These are phyloP conservation scores for Pontederia paniculata DNA, from an alignment of 176 grass and related monocot genomes.

Conservation along the genomic window DNA sequence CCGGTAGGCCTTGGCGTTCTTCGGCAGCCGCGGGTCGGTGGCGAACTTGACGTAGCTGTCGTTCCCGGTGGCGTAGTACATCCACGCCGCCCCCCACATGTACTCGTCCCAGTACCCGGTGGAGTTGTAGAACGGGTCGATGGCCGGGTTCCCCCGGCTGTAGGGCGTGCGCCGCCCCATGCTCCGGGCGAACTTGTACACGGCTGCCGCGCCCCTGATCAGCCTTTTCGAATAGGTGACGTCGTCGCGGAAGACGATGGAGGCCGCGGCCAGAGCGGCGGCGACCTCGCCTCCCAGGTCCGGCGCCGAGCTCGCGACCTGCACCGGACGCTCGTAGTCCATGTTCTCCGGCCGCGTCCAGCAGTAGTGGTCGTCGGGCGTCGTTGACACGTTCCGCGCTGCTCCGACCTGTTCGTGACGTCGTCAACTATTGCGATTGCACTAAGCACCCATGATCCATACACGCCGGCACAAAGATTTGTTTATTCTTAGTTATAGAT, in stretches of 20 bases:
- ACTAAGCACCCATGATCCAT: neutral
- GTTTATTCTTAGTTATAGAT: neutral
- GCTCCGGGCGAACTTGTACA: conserved; percentile 74
- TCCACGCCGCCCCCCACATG: conserved; percentile 97
- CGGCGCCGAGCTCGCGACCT: conserved; percentile 21
- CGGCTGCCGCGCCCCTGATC: conserved; percentile 31
- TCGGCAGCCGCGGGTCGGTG: conserved; percentile 64
- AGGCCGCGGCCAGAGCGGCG: conserved; percentile 65
- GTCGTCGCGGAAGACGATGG: conserved; percentile 88
- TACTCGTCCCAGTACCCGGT: conserved; percentile 89
- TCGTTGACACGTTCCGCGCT: conserved; percentile 30
- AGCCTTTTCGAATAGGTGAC: conserved; percentile 74
- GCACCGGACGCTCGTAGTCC: conserved; percentile 45
- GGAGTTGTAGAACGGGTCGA: conserved; percentile 70
- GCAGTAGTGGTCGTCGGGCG: conserved; percentile 76
- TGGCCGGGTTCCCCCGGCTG: conserved; percentile 38
- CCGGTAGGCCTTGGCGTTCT: conserved; percentile 56
- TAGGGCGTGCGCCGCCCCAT: conserved; percentile 34
- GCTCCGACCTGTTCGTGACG: conserved; percentile 32
- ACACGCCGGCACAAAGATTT: too few relatives aligned
- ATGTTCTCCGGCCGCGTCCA: conserved; percentile 96
- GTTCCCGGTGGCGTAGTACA: conserved; percentile 97
- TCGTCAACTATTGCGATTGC: neutral
- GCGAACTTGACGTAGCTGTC: conserved; percentile 56
- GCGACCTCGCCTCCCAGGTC: conserved; percentile 81